Conservation (phyloP, 1,284 basidiomycete species). For the Rugosomyces carneus region DNA sequence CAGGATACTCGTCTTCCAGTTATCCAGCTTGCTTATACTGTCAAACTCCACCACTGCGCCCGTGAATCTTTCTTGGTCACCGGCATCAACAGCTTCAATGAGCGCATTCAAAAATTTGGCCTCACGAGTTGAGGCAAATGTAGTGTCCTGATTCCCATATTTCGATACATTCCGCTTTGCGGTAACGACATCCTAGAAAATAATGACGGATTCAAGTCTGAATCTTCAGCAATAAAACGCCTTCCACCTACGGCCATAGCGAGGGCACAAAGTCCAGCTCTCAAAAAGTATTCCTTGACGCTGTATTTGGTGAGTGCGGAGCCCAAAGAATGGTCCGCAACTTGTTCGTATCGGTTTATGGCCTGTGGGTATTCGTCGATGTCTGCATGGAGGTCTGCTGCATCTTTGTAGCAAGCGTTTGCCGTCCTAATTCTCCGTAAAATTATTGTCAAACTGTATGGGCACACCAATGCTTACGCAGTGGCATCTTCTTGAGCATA, state of each 20-base stretch:
- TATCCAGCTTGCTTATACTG: conserved; percentile 85
- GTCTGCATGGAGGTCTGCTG: conserved; percentile 91
- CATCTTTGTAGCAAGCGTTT: conserved; percentile 93
- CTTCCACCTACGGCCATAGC: conserved; percentile 66
- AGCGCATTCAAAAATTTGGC: conserved; percentile 80
- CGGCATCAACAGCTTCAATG: conserved; percentile 74
- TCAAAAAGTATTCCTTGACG: conserved; percentile 97
- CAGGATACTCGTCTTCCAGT: conserved; percentile 90
- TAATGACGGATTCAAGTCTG: background rate
- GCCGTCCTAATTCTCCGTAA: conserved; percentile 64
- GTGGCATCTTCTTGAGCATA: conserved; percentile 95
- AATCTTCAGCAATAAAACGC: conserved; percentile 5
- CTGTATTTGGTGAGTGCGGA: conserved; percentile 95
- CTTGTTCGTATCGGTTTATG: conserved; percentile 85
- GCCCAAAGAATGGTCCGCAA: conserved; percentile 80
- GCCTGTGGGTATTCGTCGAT: conserved; percentile 83
- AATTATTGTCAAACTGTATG: conserved; percentile 3
- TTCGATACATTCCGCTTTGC: conserved; percentile 72
- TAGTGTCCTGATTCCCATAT: conserved; percentile 73
- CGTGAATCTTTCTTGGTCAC: conserved; percentile 76
- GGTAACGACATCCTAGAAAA: conserved; percentile 73
- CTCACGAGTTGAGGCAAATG: conserved; percentile 84
- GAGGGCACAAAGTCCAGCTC: conserved; percentile 83
- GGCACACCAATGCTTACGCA: conserved; percentile 60
- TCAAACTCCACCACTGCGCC: conserved; percentile 81